Evolutionary conservation across 176 grass and related monocot genomes (phyloP).

Genomic region (Coix lacrymajobi): DNA sequence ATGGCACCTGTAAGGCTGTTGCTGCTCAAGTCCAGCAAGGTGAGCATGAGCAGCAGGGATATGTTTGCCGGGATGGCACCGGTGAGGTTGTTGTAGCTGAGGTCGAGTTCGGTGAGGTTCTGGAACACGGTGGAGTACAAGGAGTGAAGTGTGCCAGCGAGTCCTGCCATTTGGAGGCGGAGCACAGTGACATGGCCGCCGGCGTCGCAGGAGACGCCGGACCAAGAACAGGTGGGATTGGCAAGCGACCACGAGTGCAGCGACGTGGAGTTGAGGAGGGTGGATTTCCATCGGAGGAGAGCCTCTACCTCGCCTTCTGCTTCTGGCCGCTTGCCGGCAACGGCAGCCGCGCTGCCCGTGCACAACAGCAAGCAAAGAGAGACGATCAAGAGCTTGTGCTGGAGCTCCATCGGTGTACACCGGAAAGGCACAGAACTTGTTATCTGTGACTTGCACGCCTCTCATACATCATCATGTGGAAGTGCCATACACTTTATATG

Average conservation of each 20-base stretch:
- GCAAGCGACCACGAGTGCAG: slow-evolving; percentile 30
- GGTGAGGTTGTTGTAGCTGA: slow-evolving; percentile 18
- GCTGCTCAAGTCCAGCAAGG: background rate
- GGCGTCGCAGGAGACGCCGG: slow-evolving; percentile 31
- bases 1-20: background rate
- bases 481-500: too few species aligned
- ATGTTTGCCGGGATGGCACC: slow-evolving; percentile 40
- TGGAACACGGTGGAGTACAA: slow-evolving; percentile 27
- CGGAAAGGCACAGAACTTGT: too few species aligned
- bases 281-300: slow-evolving; percentile 50
- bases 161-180: background rate
- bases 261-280: slow-evolving; percentile 6
- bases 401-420: background rate
- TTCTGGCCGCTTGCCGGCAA: background rate
- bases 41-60: background rate
- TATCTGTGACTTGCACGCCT: too few species aligned
- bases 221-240: slow-evolving; percentile 40
- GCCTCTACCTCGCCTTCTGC: slow-evolving; percentile 1
- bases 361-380: background rate
- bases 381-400: background rate
- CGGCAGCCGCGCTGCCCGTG: too few species aligned
- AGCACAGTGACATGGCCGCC: slow-evolving; percentile 21
- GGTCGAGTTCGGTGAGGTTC: slow-evolving; percentile 21
- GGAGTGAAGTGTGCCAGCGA: slow-evolving; percentile 28
- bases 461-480: too few species aligned